Evolutionary conservation across 805 yeast genomes (phyloP).

Genomic region (Metschnikowia rubicola): DNA sequence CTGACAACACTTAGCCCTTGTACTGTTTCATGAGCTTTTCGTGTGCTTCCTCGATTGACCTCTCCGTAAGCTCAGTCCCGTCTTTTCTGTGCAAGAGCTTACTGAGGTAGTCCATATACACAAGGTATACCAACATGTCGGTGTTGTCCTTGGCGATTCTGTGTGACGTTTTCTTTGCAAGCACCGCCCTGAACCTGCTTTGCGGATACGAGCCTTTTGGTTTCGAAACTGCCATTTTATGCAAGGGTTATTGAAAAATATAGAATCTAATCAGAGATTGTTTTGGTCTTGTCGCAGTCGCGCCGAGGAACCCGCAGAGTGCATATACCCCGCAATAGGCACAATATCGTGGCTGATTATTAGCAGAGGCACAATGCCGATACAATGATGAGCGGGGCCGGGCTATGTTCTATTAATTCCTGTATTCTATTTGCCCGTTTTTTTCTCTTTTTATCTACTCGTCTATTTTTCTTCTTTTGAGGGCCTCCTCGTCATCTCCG

Average conservation of each 20-base stretch:
- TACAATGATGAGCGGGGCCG: no score
- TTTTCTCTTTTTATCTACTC: not conserved
- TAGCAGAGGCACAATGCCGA: no score
- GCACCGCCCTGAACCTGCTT: constrained; percentile 7
- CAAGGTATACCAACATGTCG: constrained; percentile 43
- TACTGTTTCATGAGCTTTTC: constrained; percentile 29
- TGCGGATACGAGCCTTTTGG: constrained; percentile 12
- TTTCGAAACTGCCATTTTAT: not conserved
- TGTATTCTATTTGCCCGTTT: not conserved
- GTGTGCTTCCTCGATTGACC: constrained; percentile 38
- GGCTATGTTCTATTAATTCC: not conserved
- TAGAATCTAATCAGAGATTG: no score
- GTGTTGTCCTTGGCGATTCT: constrained; percentile 32
- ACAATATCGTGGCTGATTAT: no score
- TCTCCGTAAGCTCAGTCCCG: constrained; percentile 36
- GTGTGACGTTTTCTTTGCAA: constrained; percentile 9
- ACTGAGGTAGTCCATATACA: constrained; percentile 46
- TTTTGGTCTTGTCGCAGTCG: no score
- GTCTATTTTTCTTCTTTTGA: constrained; percentile 16
- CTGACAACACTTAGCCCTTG: constrained; percentile 25
- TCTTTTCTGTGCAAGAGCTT: constrained; percentile 34
- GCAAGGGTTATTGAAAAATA: not conserved
- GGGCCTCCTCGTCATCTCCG: constrained; percentile 7
- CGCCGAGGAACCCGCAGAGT: no score
- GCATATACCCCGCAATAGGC: no score